A percentile compares a stretch with the other conserved stretches of the same genome.
phyloP scores from a whole-genome alignment of 768 basidiomycete species.

The Bullera alba region DNA sequence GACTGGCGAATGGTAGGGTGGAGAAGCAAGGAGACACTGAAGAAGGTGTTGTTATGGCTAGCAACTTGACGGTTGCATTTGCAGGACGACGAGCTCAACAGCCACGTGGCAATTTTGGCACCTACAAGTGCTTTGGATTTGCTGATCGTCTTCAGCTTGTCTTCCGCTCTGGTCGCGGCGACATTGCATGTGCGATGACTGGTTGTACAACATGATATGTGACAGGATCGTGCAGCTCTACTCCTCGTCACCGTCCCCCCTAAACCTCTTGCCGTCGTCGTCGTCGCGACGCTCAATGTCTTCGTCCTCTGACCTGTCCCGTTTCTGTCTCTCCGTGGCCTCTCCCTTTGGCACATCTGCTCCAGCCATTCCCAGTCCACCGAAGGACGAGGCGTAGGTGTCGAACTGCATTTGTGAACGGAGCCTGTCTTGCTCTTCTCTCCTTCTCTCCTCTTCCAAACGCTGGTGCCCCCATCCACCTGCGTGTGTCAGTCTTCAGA shows the following conservation, averaged over 20 bases:
- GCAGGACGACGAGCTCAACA: too few relatives aligned
- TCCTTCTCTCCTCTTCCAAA: conserved; percentile 28
- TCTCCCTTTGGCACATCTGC: conserved; percentile 39
- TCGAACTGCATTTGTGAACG: conserved; percentile 36
- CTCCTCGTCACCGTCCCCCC: conserved; percentile 36
- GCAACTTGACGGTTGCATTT: too few relatives aligned
- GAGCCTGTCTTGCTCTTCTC: conserved; percentile 34
- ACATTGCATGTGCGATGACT: background rate
- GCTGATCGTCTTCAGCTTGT: too few relatives aligned
- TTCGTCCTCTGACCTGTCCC: conserved; percentile 34
- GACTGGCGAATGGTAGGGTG: background rate
- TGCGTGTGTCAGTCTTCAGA: background rate
- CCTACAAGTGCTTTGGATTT: too few relatives aligned
- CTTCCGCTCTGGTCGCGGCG: too few relatives aligned
- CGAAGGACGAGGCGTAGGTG: conserved; percentile 32
- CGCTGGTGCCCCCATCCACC: conserved; percentile 43
- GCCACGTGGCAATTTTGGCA: too few relatives aligned
- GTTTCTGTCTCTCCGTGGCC: conserved; percentile 19
- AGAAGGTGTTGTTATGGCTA: background rate
- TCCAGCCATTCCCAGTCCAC: conserved; percentile 29
- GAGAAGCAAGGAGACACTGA: background rate
- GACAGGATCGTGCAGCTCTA: too few relatives aligned
- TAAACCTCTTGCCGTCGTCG: conserved; percentile 31
- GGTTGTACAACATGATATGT: background rate
- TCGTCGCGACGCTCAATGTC: conserved; percentile 29